Evolutionary conservation across 139 green algal genomes (phyloP), one percentile per base, ranked within the genome.

Genomic region (Chlorella sorokiniana): DNA sequence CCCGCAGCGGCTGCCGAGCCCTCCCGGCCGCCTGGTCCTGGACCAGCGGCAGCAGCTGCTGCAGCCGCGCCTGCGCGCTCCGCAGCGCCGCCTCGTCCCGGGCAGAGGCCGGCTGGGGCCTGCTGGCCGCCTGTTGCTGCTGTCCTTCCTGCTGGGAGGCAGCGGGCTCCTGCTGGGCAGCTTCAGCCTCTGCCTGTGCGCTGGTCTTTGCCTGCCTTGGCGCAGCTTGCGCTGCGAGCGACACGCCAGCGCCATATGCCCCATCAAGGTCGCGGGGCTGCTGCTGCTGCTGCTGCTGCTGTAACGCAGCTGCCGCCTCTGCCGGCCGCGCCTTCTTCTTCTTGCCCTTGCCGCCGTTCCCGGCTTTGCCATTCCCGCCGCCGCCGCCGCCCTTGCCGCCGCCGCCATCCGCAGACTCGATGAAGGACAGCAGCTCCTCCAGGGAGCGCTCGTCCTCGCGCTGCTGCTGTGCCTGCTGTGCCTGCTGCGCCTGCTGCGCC

Each of bases 351-450:
- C 37, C n/a, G 54, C 84, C 86, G 35, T 38, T 76, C 41, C 31
- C 61, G 6, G 6, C 14, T 72, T 7, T 33, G 35, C 72, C 25
- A 25, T 45, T 40, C 56, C 74, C 20, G 3, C 54, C 73, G 52
- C 51, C 40, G 48, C 3, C 7, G 25, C 27, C 48, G 48, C 33
- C 73, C 14, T 59, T 51, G 41, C 68, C 45, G n/a, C 16, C 62
- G 14, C 64, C 52, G 3, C 42, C 65, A 11, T n/a, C n/a, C n/a
- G 59, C 45, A 16, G 77, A 77, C 62, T 93, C 86, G 38, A 93
- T 93, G 68, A 93, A 93, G 35, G 37, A 84, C 11, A 93, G 83
- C 33, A 93, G 83, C 82, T 93, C 89, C 1, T 93, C 90, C 16
- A 93, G 38, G 0, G 89, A 88, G 8, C 85, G 82, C 37, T 76